These are phyloP conservation scores for Saksenaea vasiformis DNA, from an alignment of 371 early-diverging fungal genomes.

Conservation along the genomic window DNA sequence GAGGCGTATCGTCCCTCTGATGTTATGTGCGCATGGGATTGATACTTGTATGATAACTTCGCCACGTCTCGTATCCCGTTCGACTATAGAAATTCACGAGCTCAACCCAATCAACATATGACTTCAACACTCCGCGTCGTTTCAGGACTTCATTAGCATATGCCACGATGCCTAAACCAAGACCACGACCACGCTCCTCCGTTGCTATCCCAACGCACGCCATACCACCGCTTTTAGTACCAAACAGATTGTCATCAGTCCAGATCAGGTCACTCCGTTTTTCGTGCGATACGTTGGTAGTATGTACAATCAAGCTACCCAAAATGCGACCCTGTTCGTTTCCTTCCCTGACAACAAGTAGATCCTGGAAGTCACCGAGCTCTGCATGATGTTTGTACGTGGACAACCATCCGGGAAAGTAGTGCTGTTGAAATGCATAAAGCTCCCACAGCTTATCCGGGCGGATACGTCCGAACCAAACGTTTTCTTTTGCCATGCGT, in stretches of 20 bases:
- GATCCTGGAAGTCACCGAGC: conserved; percentile 47
- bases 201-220: conserved; percentile 50
- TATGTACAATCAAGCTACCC: conserved; percentile 32
- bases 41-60: conserved; percentile 30
- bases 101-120: conserved; percentile 56
- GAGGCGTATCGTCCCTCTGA: no score
- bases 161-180: conserved; percentile 43
- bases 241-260: conserved; percentile 34
- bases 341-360: conserved; percentile 40
- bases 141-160: conserved; percentile 39
- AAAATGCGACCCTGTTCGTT: conserved; percentile 31
- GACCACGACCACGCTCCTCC: conserved; percentile 44
- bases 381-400: conserved; percentile 47
- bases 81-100: conserved; percentile 43
- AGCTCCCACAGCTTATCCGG: conserved; percentile 30
- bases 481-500: conserved; percentile 36
- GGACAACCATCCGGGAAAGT: conserved; percentile 43
- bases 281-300: conserved; percentile 28
- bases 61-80: conserved; percentile 44
- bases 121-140: conserved; percentile 35
- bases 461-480: conserved; percentile 35
- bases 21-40: conserved; percentile 13
- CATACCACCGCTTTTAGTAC: conserved; percentile 41
- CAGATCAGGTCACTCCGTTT: conserved; percentile 41
- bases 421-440: conserved; percentile 33